Evolutionary conservation across 768 basidiomycete genomes (phyloP), one percentile per base, ranked within the genome.

Genomic region (Plicaturopsis crispa): DNA sequence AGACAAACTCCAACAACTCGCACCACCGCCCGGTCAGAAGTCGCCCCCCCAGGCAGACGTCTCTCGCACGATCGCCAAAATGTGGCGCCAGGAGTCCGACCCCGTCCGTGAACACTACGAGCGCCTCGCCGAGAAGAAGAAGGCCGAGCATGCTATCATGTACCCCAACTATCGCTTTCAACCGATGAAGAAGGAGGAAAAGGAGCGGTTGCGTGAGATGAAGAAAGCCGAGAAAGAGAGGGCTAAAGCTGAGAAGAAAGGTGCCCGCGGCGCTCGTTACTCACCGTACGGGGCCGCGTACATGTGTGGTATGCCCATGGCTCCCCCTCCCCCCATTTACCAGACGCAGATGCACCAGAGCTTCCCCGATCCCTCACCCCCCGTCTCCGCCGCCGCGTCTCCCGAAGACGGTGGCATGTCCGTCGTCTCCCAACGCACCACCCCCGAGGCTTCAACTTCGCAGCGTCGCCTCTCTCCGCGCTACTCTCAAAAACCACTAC

Each of bases 51-150:
- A 87, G 53, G 73, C 75, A 4, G 68, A 72, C 13, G 70, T 86
- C 35, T 87, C 84, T 33, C 74, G 72, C 45, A 44, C 70, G 14
- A 78, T 89, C 40, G 69, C 78, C 7, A 35, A 53, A 4, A 65
- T 79, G 69, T 89, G 86, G 87, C 75, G 57, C 48, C 57, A 61
- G 14, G 81, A 81, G 49, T 33, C 59, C 0, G 60, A 65, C 1
- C 60, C 58, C 0, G 66, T 76, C 41, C 74, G 67, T 47, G 60
- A 54, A 5, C 48, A 68, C 3, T 82, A 68, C 45, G 78, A 80
- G 47, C 62, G 64, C 22, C 56, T 60, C 41, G 78, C 78, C 3
- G 74, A 78, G 30, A 57, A 58, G 32, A 66, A 54, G 35, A 80
- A 80, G 49, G 62, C 62, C 1, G 66, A 69, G 38, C 80, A 83